Evolutionary conservation across 768 basidiomycete species (phyloP).

Genomic region (Scleroderma citrinum): DNA sequence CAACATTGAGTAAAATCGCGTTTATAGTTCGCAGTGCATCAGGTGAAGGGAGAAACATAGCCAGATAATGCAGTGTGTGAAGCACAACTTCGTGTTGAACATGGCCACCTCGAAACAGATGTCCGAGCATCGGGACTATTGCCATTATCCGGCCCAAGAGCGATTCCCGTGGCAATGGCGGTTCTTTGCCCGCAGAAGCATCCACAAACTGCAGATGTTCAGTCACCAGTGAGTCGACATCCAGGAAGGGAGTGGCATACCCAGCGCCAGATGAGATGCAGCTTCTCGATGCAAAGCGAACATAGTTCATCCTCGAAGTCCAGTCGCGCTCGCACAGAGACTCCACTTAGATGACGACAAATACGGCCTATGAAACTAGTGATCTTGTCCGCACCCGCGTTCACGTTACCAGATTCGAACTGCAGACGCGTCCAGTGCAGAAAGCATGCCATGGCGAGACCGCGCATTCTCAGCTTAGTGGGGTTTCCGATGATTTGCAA

Average conservation of each 20-base stretch:
- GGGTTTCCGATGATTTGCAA: constrained; percentile 9
- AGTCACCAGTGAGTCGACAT: neutral
- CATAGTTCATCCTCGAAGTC: neutral
- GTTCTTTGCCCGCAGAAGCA: neutral
- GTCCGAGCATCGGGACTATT: constrained; percentile 9
- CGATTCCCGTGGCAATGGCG: constrained; percentile 3
- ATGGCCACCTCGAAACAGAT: constrained; percentile 10
- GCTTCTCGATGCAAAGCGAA: neutral
- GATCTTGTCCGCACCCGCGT: constrained; percentile 1
- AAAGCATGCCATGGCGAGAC: constrained; percentile 5
- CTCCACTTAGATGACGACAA: neutral
- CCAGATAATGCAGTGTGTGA: constrained; percentile 6
- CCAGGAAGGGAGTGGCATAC: neutral
- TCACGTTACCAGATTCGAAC: constrained; percentile 5
- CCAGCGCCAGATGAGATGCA: neutral
- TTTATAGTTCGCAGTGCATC: constrained; percentile 15
- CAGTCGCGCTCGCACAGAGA: neutral
- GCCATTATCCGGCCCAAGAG: constrained; percentile 13
- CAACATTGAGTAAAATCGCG: constrained; percentile 12
- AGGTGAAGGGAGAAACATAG: constrained; percentile 9
- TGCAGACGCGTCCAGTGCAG: constrained; percentile 16
- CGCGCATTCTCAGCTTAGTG: constrained; percentile 8
- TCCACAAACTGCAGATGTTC: constrained; percentile 9
- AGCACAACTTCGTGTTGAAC: constrained; percentile 7
- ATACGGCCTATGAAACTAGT: neutral